Conservation (phyloP, 768 basidiomycete genomes). For the Rhodotorula paludigena region DNA sequence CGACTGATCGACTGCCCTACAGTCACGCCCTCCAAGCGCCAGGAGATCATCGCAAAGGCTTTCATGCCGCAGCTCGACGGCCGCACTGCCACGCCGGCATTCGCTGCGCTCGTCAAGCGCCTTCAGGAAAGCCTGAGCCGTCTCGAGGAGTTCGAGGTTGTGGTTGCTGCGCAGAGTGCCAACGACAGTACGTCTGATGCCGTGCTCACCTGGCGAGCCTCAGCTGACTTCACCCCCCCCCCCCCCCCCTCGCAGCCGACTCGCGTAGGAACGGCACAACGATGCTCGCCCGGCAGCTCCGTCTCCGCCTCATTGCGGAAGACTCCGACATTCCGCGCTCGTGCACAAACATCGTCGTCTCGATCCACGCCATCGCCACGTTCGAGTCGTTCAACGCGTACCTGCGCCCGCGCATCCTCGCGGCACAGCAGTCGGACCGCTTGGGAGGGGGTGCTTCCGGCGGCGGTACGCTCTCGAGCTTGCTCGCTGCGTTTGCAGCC, state of each 20-base stretch:
- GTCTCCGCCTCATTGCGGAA: conserved; percentile 79
- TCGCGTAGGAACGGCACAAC: conserved; percentile 78
- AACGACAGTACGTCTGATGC: conserved; percentile 57
- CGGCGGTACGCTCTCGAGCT: conserved; percentile 63
- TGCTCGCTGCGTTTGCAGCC: conserved; percentile 78
- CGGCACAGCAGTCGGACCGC: conserved; percentile 45
- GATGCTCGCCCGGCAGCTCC: conserved; percentile 82
- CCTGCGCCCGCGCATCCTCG: conserved; percentile 79
- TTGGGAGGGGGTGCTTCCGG: conserved; percentile 17
- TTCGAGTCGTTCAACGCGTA: conserved; percentile 97
- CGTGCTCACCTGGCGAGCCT: neutral
- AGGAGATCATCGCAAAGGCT: conserved; percentile 72
- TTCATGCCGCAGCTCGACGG: conserved; percentile 60
- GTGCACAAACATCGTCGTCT: conserved; percentile 75
- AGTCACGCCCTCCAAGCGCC: conserved; percentile 65
- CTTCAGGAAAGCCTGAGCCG: conserved; percentile 90
- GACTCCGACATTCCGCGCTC: conserved; percentile 84
- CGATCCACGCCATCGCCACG: conserved; percentile 96
- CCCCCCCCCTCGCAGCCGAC: conserved; percentile 54
- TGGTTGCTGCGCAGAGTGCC: conserved; percentile 54
- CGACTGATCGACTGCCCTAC: too few species aligned
- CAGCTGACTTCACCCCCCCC: neutral
- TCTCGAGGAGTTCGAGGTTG: conserved; percentile 93
- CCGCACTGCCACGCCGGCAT: conserved; percentile 55
- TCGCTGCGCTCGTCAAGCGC: conserved; percentile 82